Conservation (phyloP, 2,329 filamentous ascomycete genomes). For the Exophiala sp. region DNA sequence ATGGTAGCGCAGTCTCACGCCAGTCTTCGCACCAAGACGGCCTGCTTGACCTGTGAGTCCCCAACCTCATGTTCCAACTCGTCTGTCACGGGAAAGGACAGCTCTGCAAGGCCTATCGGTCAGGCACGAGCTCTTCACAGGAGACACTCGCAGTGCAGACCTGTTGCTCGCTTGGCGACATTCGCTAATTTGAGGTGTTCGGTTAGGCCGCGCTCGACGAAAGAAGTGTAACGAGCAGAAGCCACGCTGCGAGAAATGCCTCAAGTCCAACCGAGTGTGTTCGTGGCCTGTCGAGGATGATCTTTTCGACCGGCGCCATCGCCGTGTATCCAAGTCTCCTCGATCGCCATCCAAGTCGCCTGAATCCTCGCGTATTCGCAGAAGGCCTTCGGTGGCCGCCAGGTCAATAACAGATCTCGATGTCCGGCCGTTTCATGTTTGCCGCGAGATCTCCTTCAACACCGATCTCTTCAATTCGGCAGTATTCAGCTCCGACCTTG, state of each 20-base stretch:
- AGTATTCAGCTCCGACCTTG: slow-evolving; percentile 16
- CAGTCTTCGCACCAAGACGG: slow-evolving; percentile 20
- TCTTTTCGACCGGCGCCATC: slow-evolving; percentile 17
- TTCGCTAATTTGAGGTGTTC: background rate
- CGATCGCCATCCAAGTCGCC: background rate
- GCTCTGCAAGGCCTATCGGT: no score
- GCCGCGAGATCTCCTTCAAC: slow-evolving; percentile 11
- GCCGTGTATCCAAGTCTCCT: slow-evolving; percentile 10
- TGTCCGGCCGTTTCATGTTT: slow-evolving; percentile 5
- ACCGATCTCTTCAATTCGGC: slow-evolving; percentile 12
- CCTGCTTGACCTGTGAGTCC: slow-evolving; percentile 18
- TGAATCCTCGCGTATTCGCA: background rate
- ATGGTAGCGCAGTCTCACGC: slow-evolving; percentile 1
- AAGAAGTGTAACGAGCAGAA: slow-evolving; percentile 19
- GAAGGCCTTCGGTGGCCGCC: background rate
- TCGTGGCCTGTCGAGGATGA: slow-evolving; percentile 19
- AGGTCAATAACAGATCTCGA: background rate
- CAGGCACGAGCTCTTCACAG: no score
- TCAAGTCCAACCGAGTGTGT: slow-evolving; percentile 20
- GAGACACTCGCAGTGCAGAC: no score
- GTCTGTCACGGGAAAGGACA: background rate
- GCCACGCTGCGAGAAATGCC: slow-evolving; percentile 16
- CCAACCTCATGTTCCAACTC: background rate
- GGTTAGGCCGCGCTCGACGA: slow-evolving; percentile 9
- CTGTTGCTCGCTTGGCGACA: no score